Conservation (phyloP, 495 filamentous ascomycete species). For the Xylaria telfairii region DNA sequence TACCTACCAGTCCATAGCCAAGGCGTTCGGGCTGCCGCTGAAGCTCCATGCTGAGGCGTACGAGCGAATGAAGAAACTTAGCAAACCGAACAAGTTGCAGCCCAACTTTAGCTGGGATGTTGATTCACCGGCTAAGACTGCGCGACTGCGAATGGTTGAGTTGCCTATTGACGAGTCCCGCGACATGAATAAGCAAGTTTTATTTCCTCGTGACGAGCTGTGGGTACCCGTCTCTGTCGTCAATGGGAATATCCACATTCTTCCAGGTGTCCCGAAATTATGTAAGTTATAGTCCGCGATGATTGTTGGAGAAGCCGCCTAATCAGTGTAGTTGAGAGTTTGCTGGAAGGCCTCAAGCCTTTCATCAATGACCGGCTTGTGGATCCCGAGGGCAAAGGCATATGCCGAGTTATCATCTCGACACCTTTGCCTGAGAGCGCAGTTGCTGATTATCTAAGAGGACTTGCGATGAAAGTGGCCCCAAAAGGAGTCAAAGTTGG, state of each 20-base stretch:
- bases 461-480: conserved; percentile 73
- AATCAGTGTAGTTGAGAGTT: conserved; percentile 59
- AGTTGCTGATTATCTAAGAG: conserved; percentile 81
- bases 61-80: conserved; percentile 80
- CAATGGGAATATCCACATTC: conserved; percentile 91
- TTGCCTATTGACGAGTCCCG: conserved; percentile 74
- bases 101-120: conserved; percentile 84
- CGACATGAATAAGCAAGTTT: conserved; percentile 65
- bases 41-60: conserved; percentile 77
- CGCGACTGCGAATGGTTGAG: conserved; percentile 87
- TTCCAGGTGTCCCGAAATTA: conserved; percentile 86
- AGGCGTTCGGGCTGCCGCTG: conserved; percentile 80
- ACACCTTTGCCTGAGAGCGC: conserved; percentile 87
- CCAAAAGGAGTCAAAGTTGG: conserved; percentile 88
- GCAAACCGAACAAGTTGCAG: conserved; percentile 71
- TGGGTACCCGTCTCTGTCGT: conserved; percentile 92
- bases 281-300: conserved; percentile 50
- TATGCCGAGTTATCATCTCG: conserved; percentile 76
- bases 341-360: conserved; percentile 79
- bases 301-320: neutral
- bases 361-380: conserved; percentile 68
- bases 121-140: conserved; percentile 76
- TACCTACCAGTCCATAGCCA: conserved; percentile 91
- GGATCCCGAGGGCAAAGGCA: conserved; percentile 81
- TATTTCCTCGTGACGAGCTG: conserved; percentile 79